These are phyloP conservation scores for Agrocybe praecox DNA, from an alignment of 768 basidiomycete species.

Conservation along the genomic window DNA sequence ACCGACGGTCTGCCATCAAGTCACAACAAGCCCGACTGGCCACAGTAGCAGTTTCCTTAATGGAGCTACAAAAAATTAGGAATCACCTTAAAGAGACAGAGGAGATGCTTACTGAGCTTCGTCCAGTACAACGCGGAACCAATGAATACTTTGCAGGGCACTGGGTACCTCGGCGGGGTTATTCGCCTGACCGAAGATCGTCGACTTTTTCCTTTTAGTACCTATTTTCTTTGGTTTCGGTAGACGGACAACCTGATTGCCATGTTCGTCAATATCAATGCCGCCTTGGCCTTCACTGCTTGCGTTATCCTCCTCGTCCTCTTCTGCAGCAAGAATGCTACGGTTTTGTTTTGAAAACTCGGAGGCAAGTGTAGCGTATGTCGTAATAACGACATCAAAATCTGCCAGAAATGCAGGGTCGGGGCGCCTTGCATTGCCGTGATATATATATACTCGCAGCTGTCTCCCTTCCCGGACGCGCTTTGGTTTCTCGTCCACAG, in stretches of 20 bases:
- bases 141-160: slow-evolving; percentile 90
- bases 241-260: slow-evolving; percentile 59
- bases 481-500: slow-evolving; percentile 28
- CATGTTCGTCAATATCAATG: slow-evolving; percentile 68
- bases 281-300: slow-evolving; percentile 66
- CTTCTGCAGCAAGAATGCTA: slow-evolving; percentile 58
- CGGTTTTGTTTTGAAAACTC: slow-evolving; percentile 91
- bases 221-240: slow-evolving; percentile 70
- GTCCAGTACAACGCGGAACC: slow-evolving; percentile 94
- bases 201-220: slow-evolving; percentile 65
- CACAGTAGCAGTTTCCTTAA: slow-evolving; percentile 95
- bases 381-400: slow-evolving; percentile 97
- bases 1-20: slow-evolving; percentile 87
- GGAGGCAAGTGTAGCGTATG: slow-evolving; percentile 92
- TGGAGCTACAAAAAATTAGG: slow-evolving; percentile 61
- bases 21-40: slow-evolving; percentile 96
- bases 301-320: slow-evolving; percentile 70
- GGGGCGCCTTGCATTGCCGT: slow-evolving; percentile 85
- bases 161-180: slow-evolving; percentile 56
- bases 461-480: slow-evolving; percentile 50
- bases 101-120: slow-evolving; percentile 85
- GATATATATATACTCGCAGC: slow-evolving; percentile 93
- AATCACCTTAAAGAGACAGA: neutral
- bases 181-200: slow-evolving; percentile 31
- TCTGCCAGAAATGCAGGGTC: slow-evolving; percentile 89